Conservation (phyloP, 2,329 filamentous ascomycete genomes). For the Diaporthe helianthi region DNA sequence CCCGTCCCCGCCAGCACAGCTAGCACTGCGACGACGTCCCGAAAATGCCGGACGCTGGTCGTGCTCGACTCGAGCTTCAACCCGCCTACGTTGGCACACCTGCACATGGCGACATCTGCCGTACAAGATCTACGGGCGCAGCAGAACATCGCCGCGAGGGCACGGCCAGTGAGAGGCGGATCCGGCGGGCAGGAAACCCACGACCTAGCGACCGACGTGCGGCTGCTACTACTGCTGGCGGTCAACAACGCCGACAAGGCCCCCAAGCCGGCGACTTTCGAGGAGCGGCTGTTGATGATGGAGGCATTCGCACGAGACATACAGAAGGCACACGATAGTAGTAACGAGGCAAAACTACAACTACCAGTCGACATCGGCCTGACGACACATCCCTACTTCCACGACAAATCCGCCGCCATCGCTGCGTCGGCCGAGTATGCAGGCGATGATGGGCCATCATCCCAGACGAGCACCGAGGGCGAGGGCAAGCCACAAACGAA, state of each 20-base stretch:
- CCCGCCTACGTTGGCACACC: conserved; percentile 69
- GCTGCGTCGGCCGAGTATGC: conserved; percentile 53
- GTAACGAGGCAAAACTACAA: conserved; percentile 35
- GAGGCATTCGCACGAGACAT: conserved; percentile 68
- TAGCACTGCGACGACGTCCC: conserved; percentile 32
- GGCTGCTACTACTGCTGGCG: conserved; percentile 66
- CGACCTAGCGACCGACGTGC: conserved; percentile 34
- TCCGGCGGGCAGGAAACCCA: background rate
- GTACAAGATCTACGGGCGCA: conserved; percentile 39
- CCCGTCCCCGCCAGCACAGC: conserved; percentile 5
- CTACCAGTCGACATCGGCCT: conserved; percentile 69
- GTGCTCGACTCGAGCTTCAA: conserved; percentile 75
- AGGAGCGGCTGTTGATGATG: conserved; percentile 75
- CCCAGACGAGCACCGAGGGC: background rate
- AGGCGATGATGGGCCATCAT: conserved; percentile 9
- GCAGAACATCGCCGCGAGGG: background rate
- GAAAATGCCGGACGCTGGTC: conserved; percentile 51
- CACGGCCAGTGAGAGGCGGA: conserved; percentile 30
- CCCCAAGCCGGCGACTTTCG: conserved; percentile 71
- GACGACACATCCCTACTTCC: conserved; percentile 76
- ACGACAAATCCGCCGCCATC: conserved; percentile 72
- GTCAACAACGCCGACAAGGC: conserved; percentile 72
- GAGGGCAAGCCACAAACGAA: conserved; percentile 40
- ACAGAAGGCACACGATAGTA: conserved; percentile 20
- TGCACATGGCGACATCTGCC: conserved; percentile 62